Evolutionary conservation across 495 filamentous ascomycete genomes (phyloP).

Genomic region (Staphylotrichum longicolle): DNA sequence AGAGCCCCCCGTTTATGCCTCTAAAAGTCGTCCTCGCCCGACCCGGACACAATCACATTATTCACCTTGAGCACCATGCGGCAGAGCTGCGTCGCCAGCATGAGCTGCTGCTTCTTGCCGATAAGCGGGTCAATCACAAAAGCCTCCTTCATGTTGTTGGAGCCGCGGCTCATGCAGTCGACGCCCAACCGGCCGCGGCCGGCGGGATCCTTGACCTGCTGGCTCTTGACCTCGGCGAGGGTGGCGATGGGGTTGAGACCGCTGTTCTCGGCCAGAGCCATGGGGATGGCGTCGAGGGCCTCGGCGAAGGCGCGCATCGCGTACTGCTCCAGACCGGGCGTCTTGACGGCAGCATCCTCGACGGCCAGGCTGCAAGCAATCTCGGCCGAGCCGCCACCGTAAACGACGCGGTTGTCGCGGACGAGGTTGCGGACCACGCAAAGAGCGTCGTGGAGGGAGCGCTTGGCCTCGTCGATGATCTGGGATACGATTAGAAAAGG

Average conservation of each 20-base stretch:
- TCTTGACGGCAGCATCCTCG: slow-evolving; percentile 92
- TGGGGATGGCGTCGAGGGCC: slow-evolving; percentile 90
- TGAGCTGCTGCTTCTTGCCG: slow-evolving; percentile 92
- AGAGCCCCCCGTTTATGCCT: slow-evolving; percentile 3
- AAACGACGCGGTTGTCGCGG: slow-evolving; percentile 95
- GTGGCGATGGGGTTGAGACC: slow-evolving; percentile 94
- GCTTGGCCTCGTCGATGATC: slow-evolving; percentile 99
- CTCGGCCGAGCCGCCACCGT: slow-evolving; percentile 94
- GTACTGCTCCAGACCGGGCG: slow-evolving; percentile 94
- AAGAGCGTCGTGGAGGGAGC: slow-evolving; percentile 93
- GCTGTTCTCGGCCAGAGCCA: slow-evolving; percentile 96
- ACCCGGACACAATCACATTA: slow-evolving; percentile 94
- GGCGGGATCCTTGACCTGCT: slow-evolving; percentile 86
- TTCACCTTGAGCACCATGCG: slow-evolving; percentile 98
- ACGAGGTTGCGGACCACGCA: slow-evolving; percentile 98
- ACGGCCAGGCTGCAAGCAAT: slow-evolving; percentile 97
- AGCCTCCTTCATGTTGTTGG: slow-evolving; percentile 93
- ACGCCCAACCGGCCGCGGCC: slow-evolving; percentile 70
- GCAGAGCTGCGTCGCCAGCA: slow-evolving; percentile 95
- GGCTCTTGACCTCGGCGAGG: slow-evolving; percentile 88
- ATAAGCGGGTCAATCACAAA: slow-evolving; percentile 98
- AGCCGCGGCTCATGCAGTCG: slow-evolving; percentile 94
- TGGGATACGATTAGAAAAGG: slow-evolving; percentile 33
- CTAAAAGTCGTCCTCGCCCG: slow-evolving; percentile 90
- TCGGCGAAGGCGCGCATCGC: slow-evolving; percentile 97